A percentile compares a stretch with the other conserved stretches of the same genome.
Evolutionary conservation across 345 rosid genomes (phyloP).

Genomic region (Salix caprea): DNA sequence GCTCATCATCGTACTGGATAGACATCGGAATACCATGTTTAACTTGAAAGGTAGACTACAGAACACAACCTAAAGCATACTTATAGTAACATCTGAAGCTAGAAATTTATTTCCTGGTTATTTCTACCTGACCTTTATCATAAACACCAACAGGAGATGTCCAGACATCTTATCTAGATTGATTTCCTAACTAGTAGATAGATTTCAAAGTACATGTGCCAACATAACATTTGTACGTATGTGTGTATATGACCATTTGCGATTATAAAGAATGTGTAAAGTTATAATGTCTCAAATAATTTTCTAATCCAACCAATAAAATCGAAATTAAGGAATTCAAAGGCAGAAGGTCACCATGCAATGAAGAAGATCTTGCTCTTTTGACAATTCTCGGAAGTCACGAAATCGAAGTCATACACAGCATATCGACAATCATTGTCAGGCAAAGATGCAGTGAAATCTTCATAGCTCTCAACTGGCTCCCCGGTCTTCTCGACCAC

Average conservation of each 20-base stretch:
- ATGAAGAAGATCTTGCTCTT: slow-evolving; percentile 82
- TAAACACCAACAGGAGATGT: background rate
- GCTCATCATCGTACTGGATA: background rate
- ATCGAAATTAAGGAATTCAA: background rate
- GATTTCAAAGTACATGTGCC: background rate
- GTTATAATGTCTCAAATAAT: background rate
- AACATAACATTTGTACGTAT: background rate
- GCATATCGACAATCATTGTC: slow-evolving; percentile 78
- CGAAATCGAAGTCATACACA: slow-evolving; percentile 66
- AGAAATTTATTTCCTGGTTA: background rate
- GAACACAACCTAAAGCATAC: background rate
- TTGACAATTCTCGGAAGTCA: slow-evolving; percentile 69
- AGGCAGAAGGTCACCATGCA: slow-evolving; percentile 50
- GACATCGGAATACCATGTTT: background rate
- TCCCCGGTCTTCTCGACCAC: slow-evolving; percentile 66
- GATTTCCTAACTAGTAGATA: background rate
- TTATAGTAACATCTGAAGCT: background rate
- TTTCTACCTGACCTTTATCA: background rate
- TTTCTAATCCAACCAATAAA: background rate
- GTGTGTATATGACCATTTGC: no score
- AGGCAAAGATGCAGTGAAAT: slow-evolving; percentile 65
- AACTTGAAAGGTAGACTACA: background rate
- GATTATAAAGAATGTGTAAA: background rate
- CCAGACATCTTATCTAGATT: background rate
- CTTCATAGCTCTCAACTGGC: slow-evolving; percentile 58